A percentile compares a stretch with the other conserved stretches of the same genome.
These are phyloP conservation scores for Mucor piriformis DNA, from an alignment of 371 early-diverging fungal genomes.

Conservation along the genomic window DNA sequence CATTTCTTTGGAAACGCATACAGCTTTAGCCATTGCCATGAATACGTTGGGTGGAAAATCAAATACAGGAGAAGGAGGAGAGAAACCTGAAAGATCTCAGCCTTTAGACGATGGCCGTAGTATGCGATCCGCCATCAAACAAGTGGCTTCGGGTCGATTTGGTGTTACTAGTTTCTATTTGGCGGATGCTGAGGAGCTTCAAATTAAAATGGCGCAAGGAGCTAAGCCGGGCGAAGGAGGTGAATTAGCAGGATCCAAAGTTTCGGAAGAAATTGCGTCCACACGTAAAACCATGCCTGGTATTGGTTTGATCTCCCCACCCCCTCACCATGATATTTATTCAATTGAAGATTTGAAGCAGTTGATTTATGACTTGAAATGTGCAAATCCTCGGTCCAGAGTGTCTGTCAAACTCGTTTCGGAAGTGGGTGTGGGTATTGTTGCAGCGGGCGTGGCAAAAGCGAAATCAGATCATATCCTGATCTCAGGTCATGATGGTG, in stretches of 20 bases:
- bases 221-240: conserved; percentile 98
- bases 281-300: conserved; percentile 96
- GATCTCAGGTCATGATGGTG: conserved; percentile 96
- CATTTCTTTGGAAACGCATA: conserved; percentile 93
- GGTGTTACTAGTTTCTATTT: conserved; percentile 95
- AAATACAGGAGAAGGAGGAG: conserved; percentile 98
- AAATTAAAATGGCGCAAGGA: conserved; percentile 99
- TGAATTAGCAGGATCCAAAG: conserved; percentile 81
- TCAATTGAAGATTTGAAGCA: conserved; percentile 97
- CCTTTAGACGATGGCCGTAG: conserved; percentile 72
- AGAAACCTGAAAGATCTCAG: conserved; percentile 84
- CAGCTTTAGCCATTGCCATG: conserved; percentile 94
- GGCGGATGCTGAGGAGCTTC: conserved; percentile 91
- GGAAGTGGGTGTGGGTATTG: conserved; percentile 95
- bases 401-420: conserved; percentile 96
- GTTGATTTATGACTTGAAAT: conserved; percentile 95
- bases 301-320: conserved; percentile 94
- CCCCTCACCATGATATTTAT: conserved; percentile 98
- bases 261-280: conserved; percentile 85
- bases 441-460: conserved; percentile 96
- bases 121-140: conserved; percentile 94
- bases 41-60: conserved; percentile 94
- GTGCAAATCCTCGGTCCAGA: conserved; percentile 87
- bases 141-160: conserved; percentile 96
- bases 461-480: conserved; percentile 96